phyloP scores from a whole-genome alignment of 2,329 filamentous ascomycete species.

The Byssothecium circinans region DNA sequence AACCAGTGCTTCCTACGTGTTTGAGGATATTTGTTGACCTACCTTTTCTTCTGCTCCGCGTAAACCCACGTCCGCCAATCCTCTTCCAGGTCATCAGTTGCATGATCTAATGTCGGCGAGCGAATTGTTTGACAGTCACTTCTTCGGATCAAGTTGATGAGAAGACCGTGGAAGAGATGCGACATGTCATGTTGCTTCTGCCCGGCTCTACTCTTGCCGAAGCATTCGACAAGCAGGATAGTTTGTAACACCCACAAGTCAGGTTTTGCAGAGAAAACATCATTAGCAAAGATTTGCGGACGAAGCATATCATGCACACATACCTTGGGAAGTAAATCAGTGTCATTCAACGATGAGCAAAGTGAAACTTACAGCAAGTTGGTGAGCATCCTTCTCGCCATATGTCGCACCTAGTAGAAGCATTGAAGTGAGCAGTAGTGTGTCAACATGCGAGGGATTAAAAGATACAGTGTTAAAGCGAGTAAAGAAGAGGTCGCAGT shows the following conservation, averaged over 20 bases:
- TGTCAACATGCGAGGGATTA: constrained; percentile 52
- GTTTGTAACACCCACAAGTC: constrained; percentile 64
- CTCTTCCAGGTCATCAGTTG: constrained; percentile 46
- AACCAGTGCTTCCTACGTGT: not conserved
- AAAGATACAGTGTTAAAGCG: constrained; percentile 64
- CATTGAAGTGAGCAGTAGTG: constrained; percentile 58
- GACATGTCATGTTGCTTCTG: constrained; percentile 66
- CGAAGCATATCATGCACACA: constrained; percentile 64
- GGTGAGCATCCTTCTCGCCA: constrained; percentile 59
- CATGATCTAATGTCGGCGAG: constrained; percentile 39
- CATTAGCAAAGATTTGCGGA: constrained; percentile 61
- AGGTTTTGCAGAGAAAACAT: constrained; percentile 60
- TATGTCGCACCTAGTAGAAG: constrained; percentile 65
- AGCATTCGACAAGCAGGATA: constrained; percentile 65
- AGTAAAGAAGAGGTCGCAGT: constrained; percentile 62
- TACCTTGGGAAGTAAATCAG: constrained; percentile 35
- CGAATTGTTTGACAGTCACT: constrained; percentile 55
- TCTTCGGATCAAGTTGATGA: constrained; percentile 58
- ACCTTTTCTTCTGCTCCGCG: constrained; percentile 62
- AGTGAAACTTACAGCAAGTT: constrained; percentile 52
- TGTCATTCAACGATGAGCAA: not conserved
- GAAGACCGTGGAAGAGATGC: constrained; percentile 60
- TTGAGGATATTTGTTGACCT: not conserved
- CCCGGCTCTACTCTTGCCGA: constrained; percentile 64
- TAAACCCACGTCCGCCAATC: constrained; percentile 59